phyloP scores from a whole-genome alignment of 768 basidiomycete genomes.

The Suillus ampliporus region DNA sequence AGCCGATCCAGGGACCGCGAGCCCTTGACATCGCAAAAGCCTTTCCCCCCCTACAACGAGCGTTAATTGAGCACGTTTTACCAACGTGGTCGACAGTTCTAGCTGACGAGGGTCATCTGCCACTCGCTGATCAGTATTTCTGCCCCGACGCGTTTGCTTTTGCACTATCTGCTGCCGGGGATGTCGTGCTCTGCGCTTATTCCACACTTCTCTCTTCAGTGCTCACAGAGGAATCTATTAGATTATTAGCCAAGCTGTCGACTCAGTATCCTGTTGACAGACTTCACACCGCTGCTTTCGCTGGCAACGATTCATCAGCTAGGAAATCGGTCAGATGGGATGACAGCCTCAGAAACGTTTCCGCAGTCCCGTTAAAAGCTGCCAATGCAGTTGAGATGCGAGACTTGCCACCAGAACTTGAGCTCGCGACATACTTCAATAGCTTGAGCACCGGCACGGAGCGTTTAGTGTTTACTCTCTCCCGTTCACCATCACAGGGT shows the following conservation, averaged over 20 bases:
- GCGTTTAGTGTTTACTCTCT: slow-evolving; percentile 51
- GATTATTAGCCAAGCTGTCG: slow-evolving; percentile 58
- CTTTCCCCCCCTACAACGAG: slow-evolving; percentile 65
- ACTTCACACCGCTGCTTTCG: slow-evolving; percentile 59
- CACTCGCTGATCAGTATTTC: slow-evolving; percentile 72
- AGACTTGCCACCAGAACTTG: slow-evolving; percentile 52
- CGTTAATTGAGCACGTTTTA: slow-evolving; percentile 64
- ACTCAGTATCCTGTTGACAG: slow-evolving; percentile 72
- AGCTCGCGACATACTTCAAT: slow-evolving; percentile 62
- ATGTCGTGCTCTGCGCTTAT: slow-evolving; percentile 65
- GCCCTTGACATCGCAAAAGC: slow-evolving; percentile 33
- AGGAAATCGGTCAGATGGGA: slow-evolving; percentile 65
- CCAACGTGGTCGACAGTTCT: slow-evolving; percentile 72
- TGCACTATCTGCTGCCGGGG: slow-evolving; percentile 52
- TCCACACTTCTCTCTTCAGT: slow-evolving; percentile 61
- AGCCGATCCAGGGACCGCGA: slow-evolving; percentile 36
- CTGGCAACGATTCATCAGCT: slow-evolving; percentile 21
- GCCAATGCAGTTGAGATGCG: slow-evolving; percentile 68
- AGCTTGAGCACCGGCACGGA: slow-evolving; percentile 59
- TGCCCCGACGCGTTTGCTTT: slow-evolving; percentile 67
- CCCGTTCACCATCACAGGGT: slow-evolving; percentile 48
- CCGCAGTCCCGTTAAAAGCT: slow-evolving; percentile 75
- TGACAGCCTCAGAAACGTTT: slow-evolving; percentile 68
- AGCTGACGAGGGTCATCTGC: slow-evolving; percentile 49
- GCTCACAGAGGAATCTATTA: slow-evolving; percentile 54